Evolutionary conservation across 2,329 filamentous ascomycete genomes (phyloP).

Genomic region (Sordariomycetes sp.): DNA sequence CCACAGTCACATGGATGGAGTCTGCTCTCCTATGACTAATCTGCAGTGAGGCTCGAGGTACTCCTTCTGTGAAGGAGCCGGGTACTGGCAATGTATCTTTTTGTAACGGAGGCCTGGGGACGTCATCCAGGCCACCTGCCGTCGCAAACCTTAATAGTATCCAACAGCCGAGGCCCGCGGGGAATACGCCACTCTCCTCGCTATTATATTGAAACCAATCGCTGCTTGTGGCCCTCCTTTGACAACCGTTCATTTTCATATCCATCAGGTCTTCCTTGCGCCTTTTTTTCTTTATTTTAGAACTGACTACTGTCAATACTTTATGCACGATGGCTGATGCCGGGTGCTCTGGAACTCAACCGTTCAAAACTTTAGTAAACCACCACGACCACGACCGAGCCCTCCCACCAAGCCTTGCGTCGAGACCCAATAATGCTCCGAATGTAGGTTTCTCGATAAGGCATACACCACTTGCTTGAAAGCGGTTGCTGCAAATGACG

Average conservation of each 20-base stretch:
- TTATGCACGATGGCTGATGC: constrained; percentile 23
- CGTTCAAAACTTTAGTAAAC: constrained; percentile 30
- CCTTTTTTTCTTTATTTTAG: not conserved
- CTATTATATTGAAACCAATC: not conserved
- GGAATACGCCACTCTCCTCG: not conserved
- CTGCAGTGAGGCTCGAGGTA: no score
- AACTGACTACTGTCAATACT: not conserved
- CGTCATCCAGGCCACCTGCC: not conserved
- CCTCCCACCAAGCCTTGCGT: not conserved
- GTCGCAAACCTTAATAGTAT: not conserved
- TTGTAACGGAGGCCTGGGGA: not conserved
- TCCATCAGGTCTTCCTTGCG: no score
- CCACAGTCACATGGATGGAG: no score
- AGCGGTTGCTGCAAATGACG: not conserved
- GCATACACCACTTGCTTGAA: not conserved
- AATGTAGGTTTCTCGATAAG: not conserved
- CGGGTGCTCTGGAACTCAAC: constrained; percentile 28
- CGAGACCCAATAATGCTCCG: not conserved
- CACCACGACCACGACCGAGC: constrained; percentile 22
- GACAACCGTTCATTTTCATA: not conserved
- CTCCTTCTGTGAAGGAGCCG: not conserved
- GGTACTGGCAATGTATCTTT: not conserved
- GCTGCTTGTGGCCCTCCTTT: not conserved
- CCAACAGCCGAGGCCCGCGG: not conserved
- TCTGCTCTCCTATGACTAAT: no score